phyloP scores from a whole-genome alignment of 495 filamentous ascomycete species.

The Penicillium parvum region DNA sequence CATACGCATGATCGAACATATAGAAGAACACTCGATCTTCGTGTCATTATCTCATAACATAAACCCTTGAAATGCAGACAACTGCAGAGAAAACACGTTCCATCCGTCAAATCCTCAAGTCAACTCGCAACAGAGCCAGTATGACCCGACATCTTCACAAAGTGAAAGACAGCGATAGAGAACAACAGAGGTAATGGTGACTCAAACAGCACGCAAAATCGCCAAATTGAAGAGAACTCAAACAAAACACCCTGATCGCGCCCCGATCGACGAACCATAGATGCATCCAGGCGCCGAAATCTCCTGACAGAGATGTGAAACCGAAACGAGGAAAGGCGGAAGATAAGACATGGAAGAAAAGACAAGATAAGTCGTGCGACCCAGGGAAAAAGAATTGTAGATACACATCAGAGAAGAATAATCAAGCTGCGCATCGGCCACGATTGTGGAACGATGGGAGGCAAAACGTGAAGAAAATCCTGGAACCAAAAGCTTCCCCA shows the following conservation, averaged over 20 bases:
- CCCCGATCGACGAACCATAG: constrained; percentile 9
- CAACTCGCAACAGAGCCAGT: background rate
- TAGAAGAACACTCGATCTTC: background rate
- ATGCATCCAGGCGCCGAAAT: constrained; percentile 15
- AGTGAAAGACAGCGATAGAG: background rate
- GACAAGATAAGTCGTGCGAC: background rate
- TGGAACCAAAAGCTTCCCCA: constrained; percentile 3
- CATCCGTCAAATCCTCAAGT: background rate
- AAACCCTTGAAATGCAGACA: constrained; percentile 2
- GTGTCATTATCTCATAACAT: constrained; percentile 7
- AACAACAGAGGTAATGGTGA: background rate
- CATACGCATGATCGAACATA: background rate
- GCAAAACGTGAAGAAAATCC: constrained; percentile 1
- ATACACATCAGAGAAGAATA: constrained; percentile 14
- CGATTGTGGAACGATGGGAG: background rate
- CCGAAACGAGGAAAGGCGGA: constrained; percentile 2
- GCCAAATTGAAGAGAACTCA: constrained; percentile 1
- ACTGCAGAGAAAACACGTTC: background rate
- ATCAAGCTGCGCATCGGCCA: background rate
- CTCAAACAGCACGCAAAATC: background rate
- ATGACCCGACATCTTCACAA: background rate
- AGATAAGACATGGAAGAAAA: constrained; percentile 7
- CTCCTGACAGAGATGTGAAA: background rate
- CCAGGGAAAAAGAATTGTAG: constrained; percentile 10
- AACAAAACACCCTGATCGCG: constrained; percentile 4